phyloP scores from a whole-genome alignment of 805 yeast genomes.

The Diddensiella transvaalensis region DNA sequence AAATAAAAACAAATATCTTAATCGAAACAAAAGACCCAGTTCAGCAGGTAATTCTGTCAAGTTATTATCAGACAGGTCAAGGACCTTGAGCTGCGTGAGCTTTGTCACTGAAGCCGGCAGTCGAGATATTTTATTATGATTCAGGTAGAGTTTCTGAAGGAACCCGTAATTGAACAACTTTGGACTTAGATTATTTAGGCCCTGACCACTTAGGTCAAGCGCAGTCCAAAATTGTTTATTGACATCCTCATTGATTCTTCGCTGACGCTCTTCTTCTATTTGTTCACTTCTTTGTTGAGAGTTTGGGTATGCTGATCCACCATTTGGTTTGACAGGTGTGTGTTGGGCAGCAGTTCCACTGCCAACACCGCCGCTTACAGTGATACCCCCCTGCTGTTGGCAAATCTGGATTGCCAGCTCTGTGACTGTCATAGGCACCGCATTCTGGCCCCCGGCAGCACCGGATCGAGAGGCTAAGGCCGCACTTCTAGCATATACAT shows the following conservation, averaged over 20 bases:
- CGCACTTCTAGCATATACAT: conserved; percentile 78
- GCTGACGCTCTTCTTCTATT: conserved; percentile 40
- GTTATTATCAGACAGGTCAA: conserved; percentile 80
- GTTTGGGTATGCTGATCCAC: conserved; percentile 17
- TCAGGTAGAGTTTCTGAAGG: conserved; percentile 79
- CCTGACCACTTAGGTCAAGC: conserved; percentile 87
- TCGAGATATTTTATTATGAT: conserved; percentile 70
- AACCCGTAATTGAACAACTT: conserved; percentile 77
- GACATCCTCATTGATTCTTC: conserved; percentile 36
- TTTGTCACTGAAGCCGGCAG: conserved; percentile 68
- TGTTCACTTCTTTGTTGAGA: conserved; percentile 34
- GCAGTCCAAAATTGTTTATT: conserved; percentile 89
- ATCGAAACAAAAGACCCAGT: conserved; percentile 74
- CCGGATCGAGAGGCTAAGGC: conserved; percentile 57
- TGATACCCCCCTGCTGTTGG: conserved; percentile 22
- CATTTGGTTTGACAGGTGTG: conserved; percentile 19
- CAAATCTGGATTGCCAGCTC: conserved; percentile 38
- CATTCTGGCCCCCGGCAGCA: conserved; percentile 26
- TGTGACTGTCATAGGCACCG: conserved; percentile 33
- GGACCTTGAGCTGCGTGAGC: conserved; percentile 68
- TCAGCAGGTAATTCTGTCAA: conserved; percentile 75
- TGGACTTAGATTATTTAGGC: conserved; percentile 64
- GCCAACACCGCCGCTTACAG: conserved; percentile 1
- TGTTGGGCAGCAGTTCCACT: conserved; percentile 17
- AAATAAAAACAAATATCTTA: conserved; percentile 79